These are phyloP conservation scores for Amyloporia xantha DNA, from an alignment of 768 basidiomycete genomes.

Conservation along the genomic window DNA sequence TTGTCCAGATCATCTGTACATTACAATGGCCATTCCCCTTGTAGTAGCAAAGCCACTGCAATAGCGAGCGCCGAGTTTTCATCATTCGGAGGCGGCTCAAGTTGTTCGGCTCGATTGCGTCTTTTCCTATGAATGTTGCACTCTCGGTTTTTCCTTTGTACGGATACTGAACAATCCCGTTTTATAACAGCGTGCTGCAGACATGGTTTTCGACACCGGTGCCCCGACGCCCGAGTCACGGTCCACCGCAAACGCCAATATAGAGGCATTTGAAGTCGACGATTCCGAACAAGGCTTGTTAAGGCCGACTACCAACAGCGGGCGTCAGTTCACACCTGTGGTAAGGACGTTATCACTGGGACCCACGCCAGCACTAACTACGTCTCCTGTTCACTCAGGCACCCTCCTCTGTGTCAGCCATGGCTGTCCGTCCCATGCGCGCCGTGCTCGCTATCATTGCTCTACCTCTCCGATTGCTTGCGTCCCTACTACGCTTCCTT, in stretches of 20 bases:
- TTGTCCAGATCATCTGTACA: no score
- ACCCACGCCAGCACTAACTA: neutral
- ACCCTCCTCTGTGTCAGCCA: slow-evolving; percentile 13
- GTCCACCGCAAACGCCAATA: slow-evolving; percentile 13
- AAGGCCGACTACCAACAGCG: slow-evolving; percentile 10
- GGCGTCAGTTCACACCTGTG: slow-evolving; percentile 19
- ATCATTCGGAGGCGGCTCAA: no score
- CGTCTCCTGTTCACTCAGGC: slow-evolving; percentile 4
- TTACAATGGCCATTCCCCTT: no score
- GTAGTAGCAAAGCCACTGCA: no score
- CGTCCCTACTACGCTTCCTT: slow-evolving; percentile 56
- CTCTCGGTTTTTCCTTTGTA: neutral
- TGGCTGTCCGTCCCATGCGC: slow-evolving; percentile 24
- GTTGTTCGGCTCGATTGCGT: no score
- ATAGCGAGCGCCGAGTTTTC: no score
- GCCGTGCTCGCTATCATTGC: slow-evolving; percentile 45
- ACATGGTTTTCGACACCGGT: slow-evolving; percentile 45
- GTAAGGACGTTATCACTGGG: no score
- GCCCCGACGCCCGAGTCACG: slow-evolving; percentile 14
- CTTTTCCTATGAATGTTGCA: no score
- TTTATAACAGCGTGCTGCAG: slow-evolving; percentile 43
- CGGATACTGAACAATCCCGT: neutral
- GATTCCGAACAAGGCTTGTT: slow-evolving; percentile 38
- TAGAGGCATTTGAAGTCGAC: slow-evolving; percentile 43
- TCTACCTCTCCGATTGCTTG: slow-evolving; percentile 54